phyloP scores from a whole-genome alignment of 768 basidiomycete genomes.

The Leucosporidium creatinivorum region DNA sequence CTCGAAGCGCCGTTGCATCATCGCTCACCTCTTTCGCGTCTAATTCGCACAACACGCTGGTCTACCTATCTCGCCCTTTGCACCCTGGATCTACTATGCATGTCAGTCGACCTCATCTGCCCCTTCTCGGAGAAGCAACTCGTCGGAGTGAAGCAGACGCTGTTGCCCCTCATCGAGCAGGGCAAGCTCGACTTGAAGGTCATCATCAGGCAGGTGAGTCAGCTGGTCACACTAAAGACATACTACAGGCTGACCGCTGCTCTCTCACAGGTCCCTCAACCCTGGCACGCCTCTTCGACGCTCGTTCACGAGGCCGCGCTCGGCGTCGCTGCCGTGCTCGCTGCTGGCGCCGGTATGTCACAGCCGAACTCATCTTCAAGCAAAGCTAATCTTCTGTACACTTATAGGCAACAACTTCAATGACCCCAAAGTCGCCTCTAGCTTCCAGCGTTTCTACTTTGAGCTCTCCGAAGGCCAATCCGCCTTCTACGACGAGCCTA shows the following conservation, averaged over 20 bases:
- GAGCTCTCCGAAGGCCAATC: conserved; percentile 25
- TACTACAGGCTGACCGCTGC: neutral
- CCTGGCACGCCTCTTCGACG: conserved; percentile 28
- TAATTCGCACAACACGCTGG: too few relatives aligned
- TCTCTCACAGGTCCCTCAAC: conserved; percentile 15
- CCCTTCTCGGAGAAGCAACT: conserved; percentile 26
- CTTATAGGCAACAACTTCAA: neutral
- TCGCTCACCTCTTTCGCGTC: neutral
- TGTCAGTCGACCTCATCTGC: conserved; percentile 8
- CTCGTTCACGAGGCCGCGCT: conserved; percentile 31
- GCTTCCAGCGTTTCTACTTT: conserved; percentile 16
- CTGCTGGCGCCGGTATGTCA: neutral
- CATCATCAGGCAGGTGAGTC: conserved; percentile 4
- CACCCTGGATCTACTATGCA: neutral
- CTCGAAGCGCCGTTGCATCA: neutral
- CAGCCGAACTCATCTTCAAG: accelerated
- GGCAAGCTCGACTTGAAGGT: conserved; percentile 6
- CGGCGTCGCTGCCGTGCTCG: conserved; percentile 13
- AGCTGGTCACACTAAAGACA: too few relatives aligned
- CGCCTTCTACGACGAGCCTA: conserved; percentile 28
- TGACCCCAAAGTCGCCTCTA: neutral
- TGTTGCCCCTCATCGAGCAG: conserved; percentile 22
- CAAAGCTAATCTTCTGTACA: neutral
- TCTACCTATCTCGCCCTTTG: neutral
- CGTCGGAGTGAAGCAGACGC: conserved; percentile 4